Evolutionary conservation across 176 grass and related monocot genomes (phyloP).

Genomic region (Pontederia crassipes): DNA sequence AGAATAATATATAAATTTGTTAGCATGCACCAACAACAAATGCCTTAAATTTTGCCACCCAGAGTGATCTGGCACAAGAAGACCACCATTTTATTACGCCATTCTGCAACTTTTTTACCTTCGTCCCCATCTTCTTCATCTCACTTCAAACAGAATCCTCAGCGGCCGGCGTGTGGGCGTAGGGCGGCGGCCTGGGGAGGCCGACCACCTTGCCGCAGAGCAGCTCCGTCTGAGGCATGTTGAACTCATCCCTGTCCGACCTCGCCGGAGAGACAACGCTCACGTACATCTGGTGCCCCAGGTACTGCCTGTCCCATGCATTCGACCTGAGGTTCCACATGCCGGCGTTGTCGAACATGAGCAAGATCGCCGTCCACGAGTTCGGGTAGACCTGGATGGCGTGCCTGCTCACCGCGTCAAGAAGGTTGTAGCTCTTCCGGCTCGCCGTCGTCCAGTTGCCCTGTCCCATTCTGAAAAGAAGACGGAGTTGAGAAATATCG

Average conservation of each 20-base stretch:
- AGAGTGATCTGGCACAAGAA: too few relatives aligned
- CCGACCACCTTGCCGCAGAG: neutral
- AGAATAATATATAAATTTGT: too few relatives aligned
- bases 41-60: too few relatives aligned
- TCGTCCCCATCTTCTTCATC: too few relatives aligned
- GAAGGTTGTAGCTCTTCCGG: neutral
- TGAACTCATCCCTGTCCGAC: neutral
- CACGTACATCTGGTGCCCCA: constrained; percentile 1
- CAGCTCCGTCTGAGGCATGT: neutral
- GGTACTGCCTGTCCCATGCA: neutral
- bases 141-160: too few relatives aligned
- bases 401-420: constrained; percentile 2
- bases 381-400: neutral
- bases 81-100: too few relatives aligned
- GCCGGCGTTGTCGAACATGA: constrained; percentile 5
- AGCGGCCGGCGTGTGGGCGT: neutral
- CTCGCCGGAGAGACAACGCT: constrained; percentile 4
- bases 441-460: neutral
- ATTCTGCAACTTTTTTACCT: too few relatives aligned
- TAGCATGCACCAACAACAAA: too few relatives aligned
- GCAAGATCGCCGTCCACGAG: constrained; percentile 4
- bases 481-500: neutral
- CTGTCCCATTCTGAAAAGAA: neutral
- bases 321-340: constrained; percentile 3
- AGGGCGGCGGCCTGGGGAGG: neutral